Evolutionary conservation across 108 stramenopile species (phyloP), one percentile per base, ranked within the genome.

Genomic region (Pseudonitzschia multistriata): DNA sequence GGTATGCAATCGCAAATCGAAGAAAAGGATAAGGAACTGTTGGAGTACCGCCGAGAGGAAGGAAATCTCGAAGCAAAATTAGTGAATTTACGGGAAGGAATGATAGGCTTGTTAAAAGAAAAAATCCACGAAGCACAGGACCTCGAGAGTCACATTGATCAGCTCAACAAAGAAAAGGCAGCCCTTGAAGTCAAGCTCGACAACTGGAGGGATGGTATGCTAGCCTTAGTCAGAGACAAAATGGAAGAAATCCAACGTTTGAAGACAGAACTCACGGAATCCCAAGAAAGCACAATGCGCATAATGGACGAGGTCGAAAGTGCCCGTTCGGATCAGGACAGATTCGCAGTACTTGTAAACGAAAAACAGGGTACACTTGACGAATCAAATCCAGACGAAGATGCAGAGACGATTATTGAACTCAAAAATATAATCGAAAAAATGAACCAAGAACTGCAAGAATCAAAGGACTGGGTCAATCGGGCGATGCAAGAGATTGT

Each of bases 191-290:
- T 33, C 25, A 59, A 35, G 34, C 29, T 59, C n/a, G 57, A 59
- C n/a, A 59, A 59, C 34, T 59, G 57, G 57, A 33, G 57, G n/a
- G 34, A 59, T 33, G 57, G 57, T 2, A 59, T 59, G 57, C 34
- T 59, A 7, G 57, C 25, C 2, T 33, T 59, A 8, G 57, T 59
- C 3, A 59, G 21, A 33, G 57, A 36, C 25, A 59, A 59, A 33
- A 30, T 59, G 31, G n/a, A 59, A 36, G 57, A 27, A 59, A 36
- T 59, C 57, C 33, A 59, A 17, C 15, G 35, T 3, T n/a, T 59
- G 33, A 59, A 59, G 19, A 14, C 3, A 29, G 34, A 33, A 21
- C 33, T 59, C 13, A 15, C 31, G 13, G 33, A 59, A 3, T 59
- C 57, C 10, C 57, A 59, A 59, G 27, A 59, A 34, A 3, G 1